phyloP scores from a whole-genome alignment of 768 basidiomycete genomes.

The Cytidiella melzeri region DNA sequence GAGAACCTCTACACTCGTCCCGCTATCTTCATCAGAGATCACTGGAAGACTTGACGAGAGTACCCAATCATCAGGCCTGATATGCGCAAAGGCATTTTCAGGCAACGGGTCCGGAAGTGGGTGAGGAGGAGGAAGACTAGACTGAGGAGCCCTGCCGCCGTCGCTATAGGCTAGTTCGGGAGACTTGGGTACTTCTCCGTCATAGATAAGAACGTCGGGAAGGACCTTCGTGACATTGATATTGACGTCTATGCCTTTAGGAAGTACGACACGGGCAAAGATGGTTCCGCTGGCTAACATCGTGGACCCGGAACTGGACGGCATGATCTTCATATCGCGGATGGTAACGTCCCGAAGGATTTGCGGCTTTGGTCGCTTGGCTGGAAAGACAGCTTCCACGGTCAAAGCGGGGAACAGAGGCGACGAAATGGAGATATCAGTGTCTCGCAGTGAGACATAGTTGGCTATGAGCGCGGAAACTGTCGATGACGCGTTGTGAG shows the following conservation, averaged over 20 bases:
- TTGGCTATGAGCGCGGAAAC: conserved; percentile 60
- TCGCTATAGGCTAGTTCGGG: conserved; percentile 20
- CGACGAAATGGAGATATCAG: conserved; percentile 52
- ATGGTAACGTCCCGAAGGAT: conserved; percentile 71
- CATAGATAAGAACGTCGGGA: conserved; percentile 74
- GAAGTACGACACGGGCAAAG: conserved; percentile 58
- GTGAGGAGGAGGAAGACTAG: conserved; percentile 31
- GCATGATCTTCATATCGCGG: conserved; percentile 65
- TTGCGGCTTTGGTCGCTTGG: conserved; percentile 54
- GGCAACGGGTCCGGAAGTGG: conserved; percentile 65
- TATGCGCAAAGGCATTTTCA: conserved; percentile 67
- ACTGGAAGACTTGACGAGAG: conserved; percentile 35
- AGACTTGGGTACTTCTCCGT: conserved; percentile 64
- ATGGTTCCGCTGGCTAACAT: conserved; percentile 71
- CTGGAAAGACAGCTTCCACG: conserved; percentile 52
- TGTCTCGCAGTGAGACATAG: conserved; percentile 53
- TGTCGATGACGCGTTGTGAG: conserved; percentile 19
- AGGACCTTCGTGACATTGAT: conserved; percentile 58
- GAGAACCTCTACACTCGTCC: conserved; percentile 49
- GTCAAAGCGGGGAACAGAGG: conserved; percentile 46
- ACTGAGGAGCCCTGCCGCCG: conserved; percentile 2
- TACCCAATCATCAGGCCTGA: conserved; percentile 69
- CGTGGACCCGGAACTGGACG: conserved; percentile 29
- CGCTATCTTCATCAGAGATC: conserved; percentile 39
- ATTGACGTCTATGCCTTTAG: conserved; percentile 60